phyloP scores from a whole-genome alignment of 352 stramenopile species.

The Pythium dissimile region DNA sequence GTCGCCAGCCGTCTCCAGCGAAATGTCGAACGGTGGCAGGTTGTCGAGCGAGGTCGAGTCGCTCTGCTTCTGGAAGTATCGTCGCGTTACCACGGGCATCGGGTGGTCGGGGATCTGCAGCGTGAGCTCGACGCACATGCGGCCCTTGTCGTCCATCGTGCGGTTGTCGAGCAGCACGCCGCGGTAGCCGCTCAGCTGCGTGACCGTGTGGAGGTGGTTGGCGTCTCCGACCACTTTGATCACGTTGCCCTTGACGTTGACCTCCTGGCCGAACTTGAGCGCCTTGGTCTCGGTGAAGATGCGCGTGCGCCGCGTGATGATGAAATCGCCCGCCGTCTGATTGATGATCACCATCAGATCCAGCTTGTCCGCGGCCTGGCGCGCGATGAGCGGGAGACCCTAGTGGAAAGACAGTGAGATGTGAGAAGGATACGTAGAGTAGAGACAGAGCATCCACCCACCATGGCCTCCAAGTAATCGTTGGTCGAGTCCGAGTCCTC shows the following conservation, averaged over 20 bases:
- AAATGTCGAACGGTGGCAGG: slow-evolving; percentile 83
- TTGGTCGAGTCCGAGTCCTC: slow-evolving; percentile 89
- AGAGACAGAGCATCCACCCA: not conserved
- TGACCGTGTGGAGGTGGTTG: slow-evolving; percentile 68
- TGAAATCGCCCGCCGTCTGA: slow-evolving; percentile 77
- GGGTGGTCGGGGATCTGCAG: slow-evolving; percentile 69
- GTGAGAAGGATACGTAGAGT: no score
- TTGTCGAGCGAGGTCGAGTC: slow-evolving; percentile 87
- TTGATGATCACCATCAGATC: slow-evolving; percentile 89
- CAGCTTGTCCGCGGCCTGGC: slow-evolving; percentile 84
- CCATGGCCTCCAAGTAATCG: slow-evolving; percentile 87
- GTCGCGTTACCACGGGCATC: slow-evolving; percentile 68
- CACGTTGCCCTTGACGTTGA: slow-evolving; percentile 87
- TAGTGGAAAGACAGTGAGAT: slow-evolving; percentile 2
- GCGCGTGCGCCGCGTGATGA: slow-evolving; percentile 83
- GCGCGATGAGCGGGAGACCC: slow-evolving; percentile 80
- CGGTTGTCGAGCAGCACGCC: slow-evolving; percentile 72
- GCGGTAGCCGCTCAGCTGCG: slow-evolving; percentile 76
- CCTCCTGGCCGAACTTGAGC: slow-evolving; percentile 83
- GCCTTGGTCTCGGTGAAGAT: slow-evolving; percentile 90
- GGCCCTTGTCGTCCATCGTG: slow-evolving; percentile 66
- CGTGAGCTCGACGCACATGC: slow-evolving; percentile 81
- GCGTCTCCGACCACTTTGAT: slow-evolving; percentile 82
- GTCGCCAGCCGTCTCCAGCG: slow-evolving; percentile 73
- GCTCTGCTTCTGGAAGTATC: slow-evolving; percentile 87